Evolutionary conservation across 2,329 filamentous ascomycete genomes (phyloP).

Genomic region (Pseudogymnoascus sp.): DNA sequence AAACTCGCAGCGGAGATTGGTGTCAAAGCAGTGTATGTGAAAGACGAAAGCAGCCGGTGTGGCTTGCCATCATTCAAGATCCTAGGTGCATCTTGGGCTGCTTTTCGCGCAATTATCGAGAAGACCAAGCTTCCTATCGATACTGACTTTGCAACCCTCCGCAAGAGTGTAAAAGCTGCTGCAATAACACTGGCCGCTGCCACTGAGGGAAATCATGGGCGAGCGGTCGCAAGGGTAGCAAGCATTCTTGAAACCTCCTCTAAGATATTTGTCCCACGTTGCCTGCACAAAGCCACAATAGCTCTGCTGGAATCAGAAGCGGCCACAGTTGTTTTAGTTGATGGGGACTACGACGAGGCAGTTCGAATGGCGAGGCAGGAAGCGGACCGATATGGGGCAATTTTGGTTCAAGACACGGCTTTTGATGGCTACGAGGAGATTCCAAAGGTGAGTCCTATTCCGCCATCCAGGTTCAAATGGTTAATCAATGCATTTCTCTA

Average conservation of each 20-base stretch:
- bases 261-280: slow-evolving; percentile 53
- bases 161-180: slow-evolving; percentile 16
- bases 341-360: slow-evolving; percentile 52
- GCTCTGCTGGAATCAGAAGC: slow-evolving; percentile 42
- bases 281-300: slow-evolving; percentile 53
- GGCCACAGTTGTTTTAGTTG: slow-evolving; percentile 45
- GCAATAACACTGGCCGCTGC: slow-evolving; percentile 47
- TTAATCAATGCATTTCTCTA: neutral
- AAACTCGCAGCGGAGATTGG: slow-evolving; percentile 48
- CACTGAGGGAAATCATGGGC: slow-evolving; percentile 70
- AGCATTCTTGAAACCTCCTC: slow-evolving; percentile 45
- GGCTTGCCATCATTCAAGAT: slow-evolving; percentile 72
- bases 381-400: slow-evolving; percentile 21
- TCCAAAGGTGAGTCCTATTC: slow-evolving; percentile 37
- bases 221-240: slow-evolving; percentile 63
- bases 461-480: neutral
- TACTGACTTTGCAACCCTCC: slow-evolving; percentile 32
- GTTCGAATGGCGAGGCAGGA: neutral
- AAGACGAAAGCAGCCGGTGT: slow-evolving; percentile 61
- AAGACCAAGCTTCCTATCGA: slow-evolving; percentile 27
- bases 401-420: slow-evolving; percentile 60
- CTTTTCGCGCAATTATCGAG: slow-evolving; percentile 39
- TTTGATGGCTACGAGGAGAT: slow-evolving; percentile 58
- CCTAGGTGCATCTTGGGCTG: slow-evolving; percentile 67
- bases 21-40: slow-evolving; percentile 51